Conservation (phyloP, 257 asterid genomes). For the Hygrophila difformis region DNA sequence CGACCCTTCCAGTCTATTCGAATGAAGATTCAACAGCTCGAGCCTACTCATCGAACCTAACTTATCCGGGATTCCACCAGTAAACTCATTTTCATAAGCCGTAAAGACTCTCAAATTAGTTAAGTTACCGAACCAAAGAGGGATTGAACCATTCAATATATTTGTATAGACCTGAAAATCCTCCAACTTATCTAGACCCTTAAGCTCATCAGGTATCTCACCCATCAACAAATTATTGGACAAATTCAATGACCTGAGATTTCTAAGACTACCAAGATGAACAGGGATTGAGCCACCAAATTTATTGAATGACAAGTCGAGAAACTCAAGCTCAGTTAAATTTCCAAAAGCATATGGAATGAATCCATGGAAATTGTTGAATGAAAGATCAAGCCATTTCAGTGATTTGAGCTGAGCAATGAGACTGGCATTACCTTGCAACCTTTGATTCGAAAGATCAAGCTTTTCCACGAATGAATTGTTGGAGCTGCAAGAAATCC, state of each 20-base stretch:
- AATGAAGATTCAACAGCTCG: constrained; percentile 68
- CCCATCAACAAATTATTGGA: constrained; percentile 55
- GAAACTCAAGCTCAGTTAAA: constrained; percentile 65
- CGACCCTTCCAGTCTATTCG: constrained; percentile 67
- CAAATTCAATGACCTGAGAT: constrained; percentile 54
- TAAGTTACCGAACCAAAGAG: constrained; percentile 62
- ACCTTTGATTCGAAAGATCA: constrained; percentile 53
- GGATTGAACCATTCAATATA: constrained; percentile 69
- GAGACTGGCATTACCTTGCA: constrained; percentile 79
- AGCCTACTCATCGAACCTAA: constrained; percentile 56
- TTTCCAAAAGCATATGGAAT: constrained; percentile 61
- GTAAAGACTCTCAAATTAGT: constrained; percentile 56
- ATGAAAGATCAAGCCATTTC: constrained; percentile 78
- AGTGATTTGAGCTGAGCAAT: constrained; percentile 66
- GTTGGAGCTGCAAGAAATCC: constrained; percentile 68
- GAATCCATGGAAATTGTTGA: constrained; percentile 60
- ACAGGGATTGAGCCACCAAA: constrained; percentile 58
- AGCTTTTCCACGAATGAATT: constrained; percentile 60
- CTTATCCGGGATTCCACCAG: constrained; percentile 60
- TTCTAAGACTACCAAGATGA: constrained; percentile 47
- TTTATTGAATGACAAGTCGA: constrained; percentile 79
- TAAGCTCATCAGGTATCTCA: constrained; percentile 60
- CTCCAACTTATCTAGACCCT: constrained; percentile 41
- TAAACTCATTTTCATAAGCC: constrained; percentile 80
- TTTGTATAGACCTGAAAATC: constrained; percentile 65